Evolutionary conservation across 2,329 filamentous ascomycete species (phyloP), one percentile per base, ranked within the genome.

Genomic region (Penicillium italicum): DNA sequence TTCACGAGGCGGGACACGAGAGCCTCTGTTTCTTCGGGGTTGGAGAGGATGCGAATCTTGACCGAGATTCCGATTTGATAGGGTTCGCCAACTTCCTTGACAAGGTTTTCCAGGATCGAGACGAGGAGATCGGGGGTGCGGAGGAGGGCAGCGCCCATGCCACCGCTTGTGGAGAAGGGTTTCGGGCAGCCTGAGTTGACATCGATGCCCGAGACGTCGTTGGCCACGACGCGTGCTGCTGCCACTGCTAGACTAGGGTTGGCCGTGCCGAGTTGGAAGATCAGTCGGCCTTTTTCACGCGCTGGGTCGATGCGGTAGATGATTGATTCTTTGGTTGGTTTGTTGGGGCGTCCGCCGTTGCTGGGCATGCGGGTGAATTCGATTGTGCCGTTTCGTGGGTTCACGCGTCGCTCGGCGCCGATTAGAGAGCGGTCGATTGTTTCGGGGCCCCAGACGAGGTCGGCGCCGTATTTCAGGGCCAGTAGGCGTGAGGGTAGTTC

Each of bases 151-250:
- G 94, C 94, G 46, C 94, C 94, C 94, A 99, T 99, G 46, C 94
- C 94, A 57, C 91, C 91, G 60, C 83, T 84, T 2, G 93, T 96
- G 68, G 90, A 96, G 75, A 99, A 99, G 0, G 93, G 90, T 74
- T 99, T 99, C 0, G 94, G 94, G 70, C 94, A 99, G n/a, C 94
- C 94, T 0, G 94, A 91, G 72, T 99, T 99, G 59, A 99, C 88
- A 72, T 97, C 94, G 65, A 99, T 97, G 57, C 94, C 94, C 0
- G 87, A 86, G 3, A 99, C 94, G 74, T 97, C 91, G 12, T 78
- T 82, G 0, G 92, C 94, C 20, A 99, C 88, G 16, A 97, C 77
- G 50, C 86, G 86, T 2, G 93, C 91, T 1, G 93, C 92, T 71
- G 89, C 78, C 0, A 97, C 92, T 1, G 94, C 94, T 30, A 86